Evolutionary conservation across 768 basidiomycete genomes (phyloP).

Genomic region (Rossbeevera mucosa): DNA sequence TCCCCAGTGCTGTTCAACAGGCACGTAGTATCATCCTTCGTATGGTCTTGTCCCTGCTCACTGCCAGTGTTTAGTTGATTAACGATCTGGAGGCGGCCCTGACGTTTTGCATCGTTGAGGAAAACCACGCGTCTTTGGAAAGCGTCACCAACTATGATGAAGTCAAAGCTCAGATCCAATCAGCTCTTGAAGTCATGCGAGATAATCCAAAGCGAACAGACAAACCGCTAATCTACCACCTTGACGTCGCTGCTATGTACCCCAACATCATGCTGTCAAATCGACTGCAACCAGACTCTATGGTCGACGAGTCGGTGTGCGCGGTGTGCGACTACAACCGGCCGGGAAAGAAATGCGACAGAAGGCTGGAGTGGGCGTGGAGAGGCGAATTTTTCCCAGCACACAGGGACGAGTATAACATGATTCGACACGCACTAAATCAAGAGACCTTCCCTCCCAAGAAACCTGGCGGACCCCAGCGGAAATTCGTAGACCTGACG

Average conservation of each 20-base stretch:
- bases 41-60: background rate
- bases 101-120: constrained; percentile 82
- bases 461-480: constrained; percentile 62
- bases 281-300: constrained; percentile 95
- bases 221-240: constrained; percentile 94
- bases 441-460: constrained; percentile 89
- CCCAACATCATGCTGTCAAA: constrained; percentile 99
- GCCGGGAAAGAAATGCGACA: constrained; percentile 91
- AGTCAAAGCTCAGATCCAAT: constrained; percentile 74
- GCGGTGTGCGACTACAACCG: constrained; percentile 98
- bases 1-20: constrained; percentile 80
- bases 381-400: constrained; percentile 98
- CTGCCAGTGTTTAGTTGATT: constrained; percentile 59
- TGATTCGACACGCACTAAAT: constrained; percentile 96
- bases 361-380: constrained; percentile 97
- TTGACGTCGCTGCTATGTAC: constrained; percentile 99
- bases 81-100: constrained; percentile 91
- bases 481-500: constrained; percentile 80
- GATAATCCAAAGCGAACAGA: constrained; percentile 87
- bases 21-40: constrained; percentile 35
- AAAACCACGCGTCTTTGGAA: constrained; percentile 73
- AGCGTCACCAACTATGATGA: constrained; percentile 93
- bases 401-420: constrained; percentile 95
- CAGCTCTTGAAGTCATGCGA: constrained; percentile 81
- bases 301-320: constrained; percentile 93